These are phyloP conservation scores for Xylariaceae sp. DNA, from an alignment of 2,329 filamentous ascomycete species.

Conservation along the genomic window DNA sequence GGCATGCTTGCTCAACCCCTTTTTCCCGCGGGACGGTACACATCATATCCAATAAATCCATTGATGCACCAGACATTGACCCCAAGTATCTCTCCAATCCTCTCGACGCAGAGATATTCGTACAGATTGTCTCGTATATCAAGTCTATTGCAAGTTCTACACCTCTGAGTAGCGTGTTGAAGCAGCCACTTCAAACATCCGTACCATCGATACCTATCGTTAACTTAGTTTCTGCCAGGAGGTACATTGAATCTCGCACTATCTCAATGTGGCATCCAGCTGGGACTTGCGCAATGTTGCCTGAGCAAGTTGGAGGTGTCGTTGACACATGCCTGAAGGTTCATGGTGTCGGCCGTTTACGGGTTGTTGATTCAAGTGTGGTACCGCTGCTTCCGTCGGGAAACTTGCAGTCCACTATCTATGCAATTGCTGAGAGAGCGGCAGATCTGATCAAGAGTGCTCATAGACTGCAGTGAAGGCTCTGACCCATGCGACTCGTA, in stretches of 20 bases:
- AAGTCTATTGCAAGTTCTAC: constrained; percentile 7
- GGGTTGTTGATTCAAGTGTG: constrained; percentile 36
- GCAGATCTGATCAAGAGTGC: constrained; percentile 27
- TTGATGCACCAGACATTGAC: constrained; percentile 10
- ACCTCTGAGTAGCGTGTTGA: constrained; percentile 16
- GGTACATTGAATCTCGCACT: constrained; percentile 9
- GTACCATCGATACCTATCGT: constrained; percentile 2
- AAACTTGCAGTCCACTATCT: constrained; percentile 31
- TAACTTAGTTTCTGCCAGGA: constrained; percentile 15
- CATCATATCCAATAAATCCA: constrained; percentile 10
- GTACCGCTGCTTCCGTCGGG: constrained; percentile 32
- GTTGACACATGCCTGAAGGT: constrained; percentile 32
- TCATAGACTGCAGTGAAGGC: not conserved
- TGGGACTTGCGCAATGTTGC: constrained; percentile 33
- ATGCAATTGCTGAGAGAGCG: constrained; percentile 31
- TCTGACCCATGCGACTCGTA: no score
- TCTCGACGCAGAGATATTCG: constrained; percentile 17
- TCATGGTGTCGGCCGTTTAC: constrained; percentile 32
- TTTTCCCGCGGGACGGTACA: constrained; percentile 18
- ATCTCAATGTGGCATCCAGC: constrained; percentile 23
- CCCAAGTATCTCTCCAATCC: constrained; percentile 17
- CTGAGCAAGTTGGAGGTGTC: constrained; percentile 31
- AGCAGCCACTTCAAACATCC: constrained; percentile 6
- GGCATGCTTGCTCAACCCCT: constrained; percentile 9
- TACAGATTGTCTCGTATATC: constrained; percentile 17